Conservation (phyloP, 495 filamentous ascomycete genomes). For the Podospora tetraspora region DNA sequence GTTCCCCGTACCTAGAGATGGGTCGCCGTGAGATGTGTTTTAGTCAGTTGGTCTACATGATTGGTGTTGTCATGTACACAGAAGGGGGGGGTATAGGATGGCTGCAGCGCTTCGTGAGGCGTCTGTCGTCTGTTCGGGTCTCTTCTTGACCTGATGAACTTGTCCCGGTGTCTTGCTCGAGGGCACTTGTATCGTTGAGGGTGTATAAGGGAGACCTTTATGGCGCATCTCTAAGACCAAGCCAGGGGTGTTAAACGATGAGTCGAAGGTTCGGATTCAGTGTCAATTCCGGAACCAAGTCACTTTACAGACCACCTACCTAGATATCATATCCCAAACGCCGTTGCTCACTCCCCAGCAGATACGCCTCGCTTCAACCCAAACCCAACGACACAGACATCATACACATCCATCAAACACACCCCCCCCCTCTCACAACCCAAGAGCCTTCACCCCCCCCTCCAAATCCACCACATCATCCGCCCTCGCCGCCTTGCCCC, state of each 20-base stretch:
- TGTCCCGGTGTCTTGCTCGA: not conserved
- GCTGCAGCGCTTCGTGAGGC: too few species aligned
- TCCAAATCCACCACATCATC: constrained; percentile 52
- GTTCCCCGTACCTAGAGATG: too few species aligned
- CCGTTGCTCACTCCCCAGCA: not conserved
- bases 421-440: too few species aligned
- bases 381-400: not conserved
- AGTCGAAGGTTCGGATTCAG: not conserved
- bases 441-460: constrained; percentile 38
- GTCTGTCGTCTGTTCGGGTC: too few species aligned
- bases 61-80: too few species aligned
- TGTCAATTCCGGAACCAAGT: not conserved
- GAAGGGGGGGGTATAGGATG: too few species aligned
- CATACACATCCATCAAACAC: not conserved
- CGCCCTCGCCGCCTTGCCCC: constrained; percentile 39
- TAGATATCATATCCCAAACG: not conserved
- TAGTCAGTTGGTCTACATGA: too few species aligned
- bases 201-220: too few species aligned
- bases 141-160: not conserved
- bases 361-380: not conserved
- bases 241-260: too few species aligned
- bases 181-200: not conserved
- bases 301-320: not conserved
- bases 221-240: too few species aligned
- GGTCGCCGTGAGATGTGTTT: too few species aligned